These are phyloP conservation scores for Jatropha curcas DNA, from an alignment of 345 rosid species.

Conservation along the genomic window DNA sequence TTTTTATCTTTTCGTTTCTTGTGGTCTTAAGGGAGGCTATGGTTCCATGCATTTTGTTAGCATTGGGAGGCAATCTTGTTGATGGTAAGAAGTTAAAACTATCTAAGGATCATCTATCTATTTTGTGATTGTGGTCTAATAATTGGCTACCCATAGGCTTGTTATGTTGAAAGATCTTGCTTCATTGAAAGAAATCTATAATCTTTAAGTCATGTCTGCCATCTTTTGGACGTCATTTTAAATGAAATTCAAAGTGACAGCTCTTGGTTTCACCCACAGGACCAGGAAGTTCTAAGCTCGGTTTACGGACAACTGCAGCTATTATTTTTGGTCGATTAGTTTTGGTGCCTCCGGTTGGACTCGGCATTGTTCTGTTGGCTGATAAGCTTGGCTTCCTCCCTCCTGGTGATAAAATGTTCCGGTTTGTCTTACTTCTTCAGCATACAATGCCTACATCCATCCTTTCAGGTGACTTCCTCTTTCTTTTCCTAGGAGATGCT, in stretches of 20 bases:
- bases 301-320: conserved; percentile 82
- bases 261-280: conserved; percentile 48
- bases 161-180: background rate
- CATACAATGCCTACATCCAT: conserved; percentile 98
- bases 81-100: conserved; percentile 64
- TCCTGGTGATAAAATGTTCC: conserved; percentile 88
- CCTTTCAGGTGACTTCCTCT: conserved; percentile 60
- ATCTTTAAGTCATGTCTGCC: background rate
- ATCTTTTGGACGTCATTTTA: background rate
- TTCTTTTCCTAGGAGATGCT: background rate
- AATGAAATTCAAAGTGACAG: background rate
- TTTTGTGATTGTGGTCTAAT: background rate
- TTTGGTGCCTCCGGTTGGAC: conserved; percentile 88
- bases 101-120: background rate
- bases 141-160: background rate
- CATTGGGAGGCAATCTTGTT: conserved; percentile 94
- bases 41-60: conserved; percentile 94
- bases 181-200: background rate
- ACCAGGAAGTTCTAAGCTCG: conserved; percentile 96
- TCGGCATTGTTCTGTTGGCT: conserved; percentile 89
- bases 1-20: conserved; percentile 9
- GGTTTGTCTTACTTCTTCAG: conserved; percentile 87
- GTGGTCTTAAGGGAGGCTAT: conserved; percentile 74
- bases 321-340: conserved; percentile 74
- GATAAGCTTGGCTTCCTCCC: conserved; percentile 98